Conservation (phyloP, 768 basidiomycete species). For the Cystoderma amianthinum region DNA sequence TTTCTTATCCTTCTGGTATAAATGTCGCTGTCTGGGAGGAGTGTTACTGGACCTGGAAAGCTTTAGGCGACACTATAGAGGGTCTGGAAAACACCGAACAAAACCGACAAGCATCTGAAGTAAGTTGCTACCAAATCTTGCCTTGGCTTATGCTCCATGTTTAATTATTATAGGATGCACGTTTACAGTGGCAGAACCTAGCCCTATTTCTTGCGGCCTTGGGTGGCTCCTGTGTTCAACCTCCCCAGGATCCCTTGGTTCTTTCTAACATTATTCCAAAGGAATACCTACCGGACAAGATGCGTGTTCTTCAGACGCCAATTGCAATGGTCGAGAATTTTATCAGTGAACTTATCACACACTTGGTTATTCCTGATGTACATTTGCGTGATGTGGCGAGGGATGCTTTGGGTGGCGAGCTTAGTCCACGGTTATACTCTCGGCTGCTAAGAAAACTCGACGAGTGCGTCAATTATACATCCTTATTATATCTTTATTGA, state of each 20-base stretch:
- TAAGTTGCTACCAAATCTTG: conserved; percentile 15
- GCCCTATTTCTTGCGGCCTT: conserved; percentile 71
- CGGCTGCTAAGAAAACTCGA: conserved; percentile 67
- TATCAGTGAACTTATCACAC: conserved; percentile 59
- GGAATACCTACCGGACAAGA: conserved; percentile 60
- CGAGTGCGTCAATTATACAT: conserved; percentile 43
- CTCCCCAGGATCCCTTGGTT: conserved; percentile 41
- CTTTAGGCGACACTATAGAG: conserved; percentile 50
- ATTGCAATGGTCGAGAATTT: conserved; percentile 55
- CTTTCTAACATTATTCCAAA: conserved; percentile 48
- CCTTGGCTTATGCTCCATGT: conserved; percentile 14
- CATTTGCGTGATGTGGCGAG: conserved; percentile 72
- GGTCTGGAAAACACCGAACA: conserved; percentile 22
- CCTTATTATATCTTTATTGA: no score
- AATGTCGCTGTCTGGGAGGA: conserved; percentile 81
- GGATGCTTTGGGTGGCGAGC: conserved; percentile 76
- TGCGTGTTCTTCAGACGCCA: conserved; percentile 59
- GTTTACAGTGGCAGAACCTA: conserved; percentile 81
- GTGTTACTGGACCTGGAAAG: conserved; percentile 70
- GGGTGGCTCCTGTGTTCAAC: conserved; percentile 57
- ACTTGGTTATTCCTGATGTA: conserved; percentile 56
- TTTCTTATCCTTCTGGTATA: conserved; percentile 57
- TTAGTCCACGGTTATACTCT: conserved; percentile 63
- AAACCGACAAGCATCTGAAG: conserved; percentile 20
- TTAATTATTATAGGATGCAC: conserved; percentile 51